These are phyloP conservation scores for Pichia sp. DNA, from an alignment of 1,139 yeast genomes.

Conservation along the genomic window DNA sequence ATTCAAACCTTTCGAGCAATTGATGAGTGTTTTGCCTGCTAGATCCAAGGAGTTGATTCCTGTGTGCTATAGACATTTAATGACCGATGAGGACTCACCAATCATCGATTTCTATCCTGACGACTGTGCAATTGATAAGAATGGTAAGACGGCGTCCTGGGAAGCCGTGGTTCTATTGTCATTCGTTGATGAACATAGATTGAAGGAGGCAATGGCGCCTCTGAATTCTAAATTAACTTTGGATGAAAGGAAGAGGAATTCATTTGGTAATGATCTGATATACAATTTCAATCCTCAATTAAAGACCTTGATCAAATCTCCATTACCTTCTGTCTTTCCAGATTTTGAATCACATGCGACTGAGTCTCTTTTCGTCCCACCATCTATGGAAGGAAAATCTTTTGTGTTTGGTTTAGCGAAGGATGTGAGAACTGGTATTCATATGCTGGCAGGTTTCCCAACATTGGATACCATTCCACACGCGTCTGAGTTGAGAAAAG, in stretches of 20 bases:
- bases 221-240: conserved; percentile 52
- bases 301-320: conserved; percentile 62
- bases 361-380: conserved; percentile 49
- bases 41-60: conserved; percentile 84
- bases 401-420: conserved; percentile 54
- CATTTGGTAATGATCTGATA: conserved; percentile 60
- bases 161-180: conserved; percentile 96
- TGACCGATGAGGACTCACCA: conserved; percentile 88
- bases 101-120: conserved; percentile 87
- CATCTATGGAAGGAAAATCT: conserved; percentile 39
- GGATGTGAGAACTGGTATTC: conserved; percentile 64
- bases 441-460: conserved; percentile 87
- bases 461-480: conserved; percentile 66
- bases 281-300: conserved; percentile 76
- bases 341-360: conserved; percentile 75
- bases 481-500: conserved; percentile 38
- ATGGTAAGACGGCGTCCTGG: conserved; percentile 96
- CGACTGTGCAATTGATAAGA: conserved; percentile 82
- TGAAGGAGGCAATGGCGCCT: conserved; percentile 66
- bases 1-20: conserved; percentile 88
- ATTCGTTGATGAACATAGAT: conserved; percentile 79
- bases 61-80: conserved; percentile 62
- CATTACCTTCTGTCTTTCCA: conserved; percentile 69
- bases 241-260: conserved; percentile 67
- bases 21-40: conserved; percentile 97